Evolutionary conservation across 1,284 basidiomycete genomes (phyloP), one percentile per base, ranked within the genome.

Genomic region (Exobasidium rhododendri): DNA sequence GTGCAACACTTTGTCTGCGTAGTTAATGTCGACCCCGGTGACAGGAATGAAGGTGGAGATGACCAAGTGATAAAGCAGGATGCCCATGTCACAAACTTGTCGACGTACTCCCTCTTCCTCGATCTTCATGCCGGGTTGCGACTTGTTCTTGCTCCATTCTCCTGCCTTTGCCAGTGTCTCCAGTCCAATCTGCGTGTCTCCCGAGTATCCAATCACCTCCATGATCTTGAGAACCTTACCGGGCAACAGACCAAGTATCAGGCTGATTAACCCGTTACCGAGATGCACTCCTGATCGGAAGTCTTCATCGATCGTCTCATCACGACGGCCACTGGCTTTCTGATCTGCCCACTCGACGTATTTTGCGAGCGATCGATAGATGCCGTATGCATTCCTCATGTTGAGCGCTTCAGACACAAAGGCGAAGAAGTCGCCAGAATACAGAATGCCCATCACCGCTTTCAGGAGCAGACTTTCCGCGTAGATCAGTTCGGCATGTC

Each of bases 151-250:
- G 31, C 56, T 66, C 77, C 77, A 79, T 28, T 61, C 63, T 30
- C 75, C 75, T 26, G 77, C 67, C 30, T 65, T 63, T 52, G 63
- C 56, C 24, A 79, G 69, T 31, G 71, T 75, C 62, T 69, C 62
- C 52, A 79, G 64, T 2, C 69, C 77, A 56, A 65, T 68, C 14
- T 63, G 53, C 1, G 67, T 70, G 43, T 77, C 72, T 52, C 77
- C 77, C 2, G 69, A 72, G 63, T 79, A 79, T 13, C 77, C 77
- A 59, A 79, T 77, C 50, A 77, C 68, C 56, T 77, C 75, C 77
- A 79, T 79, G 61, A 79, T 72, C 66, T 76, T 77, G 47, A 79
- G 66, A 31, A 79, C 70, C 55, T 76, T 78, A 40, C 72, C 65
- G 2, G 77, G 77, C 14, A 79, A 68, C 1, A 79, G 68, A 28